Evolutionary conservation across 257 asterid genomes (phyloP), one percentile per base, ranked within the genome.

Genomic region (Thymus quinquecostatus): DNA sequence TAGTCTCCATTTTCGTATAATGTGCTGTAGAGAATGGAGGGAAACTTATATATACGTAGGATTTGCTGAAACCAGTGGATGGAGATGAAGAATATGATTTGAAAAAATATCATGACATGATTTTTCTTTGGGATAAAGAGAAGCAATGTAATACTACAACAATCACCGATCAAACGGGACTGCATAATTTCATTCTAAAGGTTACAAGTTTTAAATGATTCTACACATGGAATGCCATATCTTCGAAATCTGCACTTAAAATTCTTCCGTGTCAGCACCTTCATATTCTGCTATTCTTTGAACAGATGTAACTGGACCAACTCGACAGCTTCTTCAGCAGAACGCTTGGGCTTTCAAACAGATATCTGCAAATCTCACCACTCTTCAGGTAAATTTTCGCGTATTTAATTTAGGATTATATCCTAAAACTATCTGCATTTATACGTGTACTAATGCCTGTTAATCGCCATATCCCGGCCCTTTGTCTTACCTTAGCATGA

Each of bases 251-350:
- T 64, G n/a, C 10, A 34, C 34, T 11, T 28, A 10, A 40, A 58
- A 38, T 38, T 21, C 41, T 38, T 10, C 14, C 60, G 10, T 71
- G 34, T 54, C 36, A 47, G 48, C 62, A 43, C 44, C 6, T 38
- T 75, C 50, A 64, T n/a, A 3, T 55, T 11, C 27, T 41, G 64
- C 44, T 64, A 14, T 27, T 34, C 64, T 66, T 29, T 70, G 74
- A 21, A 13, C 87, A 85, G 95, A 74, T 28, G 71, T 81, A 28
- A 81, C 75, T 60, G 85, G 81, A 69, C 69, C 73, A 74, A 84
- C 91, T 14, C 72, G 72, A 50, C 92, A 83, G 78, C 96, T 92
- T 72, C 85, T 92, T 74, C 85, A 80, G 79, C 93, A 88, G 70
- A 92, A 92, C 66, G 77, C 80, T 53, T 86, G 87, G 88, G 76